Evolutionary conservation across 2,329 filamentous ascomycete genomes (phyloP), one percentile per base, ranked within the genome.

Genomic region (Cadophora luteo-olivacea): DNA sequence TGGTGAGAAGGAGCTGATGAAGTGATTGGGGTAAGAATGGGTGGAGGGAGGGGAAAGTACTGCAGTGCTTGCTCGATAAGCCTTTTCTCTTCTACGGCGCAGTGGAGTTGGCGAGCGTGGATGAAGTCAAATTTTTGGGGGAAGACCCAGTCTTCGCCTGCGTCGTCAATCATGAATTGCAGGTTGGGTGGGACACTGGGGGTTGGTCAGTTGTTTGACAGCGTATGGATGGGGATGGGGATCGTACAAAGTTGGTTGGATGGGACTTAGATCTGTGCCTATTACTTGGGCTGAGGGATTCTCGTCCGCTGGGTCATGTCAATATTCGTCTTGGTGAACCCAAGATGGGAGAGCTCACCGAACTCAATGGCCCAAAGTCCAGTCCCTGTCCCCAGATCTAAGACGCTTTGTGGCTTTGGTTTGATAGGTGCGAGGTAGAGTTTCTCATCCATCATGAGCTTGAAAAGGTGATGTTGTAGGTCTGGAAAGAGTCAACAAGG

Each of bases 361-460:
- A 69, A 68, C 49, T 74, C 77, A 11, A 82, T 79, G 16, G 80
- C 78, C 81, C 81, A 82, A 25, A 80, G 78, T 0, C 81, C 81
- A 6, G 79, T 80, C 8, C 81, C 81, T 0, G 80, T 82, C 16
- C 79, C 81, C 22, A 82, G 75, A 61, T 83, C 81, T 1, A 83
- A 76, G 7, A 82, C 69, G 49, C 70, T 75, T 14, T 77, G 74
- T 1, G 75, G 74, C 3, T 75, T 73, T 25, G 74, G 74, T 48
- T 48, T 48, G 3, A 78, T 75, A n/a, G 74, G 75, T 3, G 73
- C 72, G 5, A 74, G 66, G 45, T 68, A 63, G 22, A 77, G 52
- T 55, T 71, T 70, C 7, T 66, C 66, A 36, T 69, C 64, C n/a
- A 75, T 68, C 4, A 70, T 73, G 9, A 74, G 22, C 11, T 60